Conservation (phyloP, 768 basidiomycete species). For the Hygrocybe coccinea region DNA sequence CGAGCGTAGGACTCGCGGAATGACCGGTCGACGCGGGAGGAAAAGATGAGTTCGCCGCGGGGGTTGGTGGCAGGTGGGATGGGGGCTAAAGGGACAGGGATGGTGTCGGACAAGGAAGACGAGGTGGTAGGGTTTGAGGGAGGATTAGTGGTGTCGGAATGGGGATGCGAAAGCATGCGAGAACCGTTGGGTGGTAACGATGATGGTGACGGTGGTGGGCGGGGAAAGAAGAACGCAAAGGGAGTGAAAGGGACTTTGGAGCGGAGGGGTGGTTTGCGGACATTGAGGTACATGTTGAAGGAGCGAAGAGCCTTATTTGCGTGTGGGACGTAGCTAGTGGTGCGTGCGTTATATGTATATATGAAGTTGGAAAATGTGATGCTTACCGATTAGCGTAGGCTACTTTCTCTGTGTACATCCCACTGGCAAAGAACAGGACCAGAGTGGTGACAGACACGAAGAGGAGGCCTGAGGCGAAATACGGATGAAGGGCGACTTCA, state of each 20-base stretch:
- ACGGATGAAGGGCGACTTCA: slow-evolving; percentile 56
- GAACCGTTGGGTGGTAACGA: no score
- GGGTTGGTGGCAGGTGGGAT: slow-evolving; percentile 88
- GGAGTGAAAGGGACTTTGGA: slow-evolving; percentile 55
- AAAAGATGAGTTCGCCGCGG: slow-evolving; percentile 95
- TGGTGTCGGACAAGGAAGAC: slow-evolving; percentile 24
- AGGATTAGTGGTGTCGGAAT: slow-evolving; percentile 30
- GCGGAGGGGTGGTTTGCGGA: slow-evolving; percentile 70
- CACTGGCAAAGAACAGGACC: slow-evolving; percentile 91
- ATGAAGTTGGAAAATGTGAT: slow-evolving; percentile 11
- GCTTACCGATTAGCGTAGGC: slow-evolving; percentile 91
- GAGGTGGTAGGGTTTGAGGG: slow-evolving; percentile 18
- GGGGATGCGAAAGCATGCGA: slow-evolving; percentile 30
- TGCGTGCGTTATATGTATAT: not conserved
- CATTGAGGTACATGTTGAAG: slow-evolving; percentile 96
- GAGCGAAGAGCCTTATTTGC: slow-evolving; percentile 87
- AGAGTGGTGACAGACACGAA: slow-evolving; percentile 89
- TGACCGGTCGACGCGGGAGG: slow-evolving; percentile 70
- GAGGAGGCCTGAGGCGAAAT: slow-evolving; percentile 71
- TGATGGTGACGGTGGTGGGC: slow-evolving; percentile 21
- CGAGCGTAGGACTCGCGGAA: slow-evolving; percentile 93
- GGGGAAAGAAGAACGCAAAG: slow-evolving; percentile 54
- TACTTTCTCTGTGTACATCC: slow-evolving; percentile 95
- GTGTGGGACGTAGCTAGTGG: slow-evolving; percentile 87
- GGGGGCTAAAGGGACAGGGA: slow-evolving; percentile 61